Percentiles rank a stretch among this genome's conserved stretches.
These are phyloP conservation scores for Candida lessepsii DNA, from an alignment of 805 yeast genomes.

Conservation along the genomic window DNA sequence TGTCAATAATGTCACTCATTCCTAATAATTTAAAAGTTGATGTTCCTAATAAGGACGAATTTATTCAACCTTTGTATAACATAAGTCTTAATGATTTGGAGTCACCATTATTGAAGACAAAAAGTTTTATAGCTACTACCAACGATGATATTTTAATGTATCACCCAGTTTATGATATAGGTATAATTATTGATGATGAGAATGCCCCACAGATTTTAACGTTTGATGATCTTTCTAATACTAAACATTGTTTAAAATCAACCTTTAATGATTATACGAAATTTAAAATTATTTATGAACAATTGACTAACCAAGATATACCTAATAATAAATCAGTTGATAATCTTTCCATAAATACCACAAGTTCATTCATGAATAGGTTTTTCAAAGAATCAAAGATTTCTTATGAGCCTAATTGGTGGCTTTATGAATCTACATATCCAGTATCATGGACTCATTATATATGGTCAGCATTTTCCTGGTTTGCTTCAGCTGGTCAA, in stretches of 20 bases:
- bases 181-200: slow-evolving; percentile 24
- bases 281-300: slow-evolving; percentile 32
- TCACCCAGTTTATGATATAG: slow-evolving; percentile 53
- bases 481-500: slow-evolving; percentile 91
- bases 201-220: slow-evolving; percentile 11
- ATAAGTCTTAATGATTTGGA: slow-evolving; percentile 58
- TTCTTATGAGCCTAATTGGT: slow-evolving; percentile 39
- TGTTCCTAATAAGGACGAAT: slow-evolving; percentile 17
- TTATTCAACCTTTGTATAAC: slow-evolving; percentile 55
- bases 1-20: slow-evolving; percentile 59
- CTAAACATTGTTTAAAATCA: slow-evolving; percentile 20
- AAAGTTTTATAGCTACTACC: slow-evolving; percentile 51
- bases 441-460: slow-evolving; percentile 55
- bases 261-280: slow-evolving; percentile 38
- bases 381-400: slow-evolving; percentile 5
- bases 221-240: slow-evolving; percentile 7
- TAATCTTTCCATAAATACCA: slow-evolving; percentile 23
- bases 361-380: slow-evolving; percentile 16
- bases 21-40: slow-evolving; percentile 52
- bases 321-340: slow-evolving; percentile 13
- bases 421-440: slow-evolving; percentile 43
- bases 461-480: slow-evolving; percentile 67
- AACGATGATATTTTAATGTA: slow-evolving; percentile 64
- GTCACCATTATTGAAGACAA: slow-evolving; percentile 2
- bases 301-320: slow-evolving; percentile 7